These are phyloP conservation scores for Ceratobasidium sp. DNA, from an alignment of 1,284 basidiomycete species.

Conservation along the genomic window DNA sequence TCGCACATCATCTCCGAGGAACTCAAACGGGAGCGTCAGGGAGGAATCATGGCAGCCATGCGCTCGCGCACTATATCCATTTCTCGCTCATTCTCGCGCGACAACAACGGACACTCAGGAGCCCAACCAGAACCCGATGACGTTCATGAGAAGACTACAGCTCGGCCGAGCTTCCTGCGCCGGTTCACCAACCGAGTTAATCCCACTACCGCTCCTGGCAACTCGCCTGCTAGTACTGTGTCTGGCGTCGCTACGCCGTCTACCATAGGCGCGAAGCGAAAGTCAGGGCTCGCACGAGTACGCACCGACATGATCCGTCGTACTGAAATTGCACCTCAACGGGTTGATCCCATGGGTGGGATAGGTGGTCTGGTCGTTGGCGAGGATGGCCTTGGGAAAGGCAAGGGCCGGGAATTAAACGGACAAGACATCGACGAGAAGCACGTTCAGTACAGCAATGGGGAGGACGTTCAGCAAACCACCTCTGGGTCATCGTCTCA, in stretches of 20 bases:
- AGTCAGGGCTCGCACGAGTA: slow-evolving; percentile 55
- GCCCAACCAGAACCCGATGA: background rate
- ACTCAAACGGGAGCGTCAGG: slow-evolving; percentile 50
- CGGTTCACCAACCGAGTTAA: slow-evolving; percentile 4
- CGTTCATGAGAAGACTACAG: background rate
- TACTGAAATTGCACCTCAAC: slow-evolving; percentile 80
- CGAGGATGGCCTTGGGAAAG: slow-evolving; percentile 14
- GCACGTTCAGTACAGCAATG: slow-evolving; percentile 15
- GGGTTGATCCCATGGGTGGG: slow-evolving; percentile 87
- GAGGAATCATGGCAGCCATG: slow-evolving; percentile 37
- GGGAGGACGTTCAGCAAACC: slow-evolving; percentile 21
- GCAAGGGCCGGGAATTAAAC: background rate
- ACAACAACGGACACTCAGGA: background rate
- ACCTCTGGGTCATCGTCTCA: slow-evolving; percentile 10
- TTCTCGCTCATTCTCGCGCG: slow-evolving; percentile 24
- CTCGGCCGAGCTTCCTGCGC: slow-evolving; percentile 10
- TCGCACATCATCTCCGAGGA: slow-evolving; percentile 73
- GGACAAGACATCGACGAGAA: background rate
- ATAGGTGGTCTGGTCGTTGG: slow-evolving; percentile 53
- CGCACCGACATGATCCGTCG: slow-evolving; percentile 88
- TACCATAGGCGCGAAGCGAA: slow-evolving; percentile 7
- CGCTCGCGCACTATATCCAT: slow-evolving; percentile 25
- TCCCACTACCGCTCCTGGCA: slow-evolving; percentile 17
- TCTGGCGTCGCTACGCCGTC: slow-evolving; percentile 37
- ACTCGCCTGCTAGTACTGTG: slow-evolving; percentile 25